A percentile compares a stretch with the other conserved stretches of the same genome.
Conservation (phyloP, 1,139 yeast species). For the Candida tetrigidarum region DNA sequence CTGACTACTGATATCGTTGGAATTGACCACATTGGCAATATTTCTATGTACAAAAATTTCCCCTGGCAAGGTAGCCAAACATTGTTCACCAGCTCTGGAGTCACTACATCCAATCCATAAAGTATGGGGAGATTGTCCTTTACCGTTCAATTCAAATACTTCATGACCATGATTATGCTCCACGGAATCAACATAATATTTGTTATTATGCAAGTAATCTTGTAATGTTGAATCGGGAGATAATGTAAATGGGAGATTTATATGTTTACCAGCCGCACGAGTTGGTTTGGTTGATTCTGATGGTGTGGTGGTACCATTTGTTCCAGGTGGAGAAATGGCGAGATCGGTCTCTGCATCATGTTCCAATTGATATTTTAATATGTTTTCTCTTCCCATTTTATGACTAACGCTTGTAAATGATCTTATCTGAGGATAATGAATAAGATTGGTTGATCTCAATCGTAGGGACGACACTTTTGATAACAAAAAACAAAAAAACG, state of each 20-base stretch:
- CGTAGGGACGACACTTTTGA: slow-evolving; percentile 1
- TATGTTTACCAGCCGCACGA: slow-evolving; percentile 18
- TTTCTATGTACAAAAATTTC: slow-evolving; percentile 94
- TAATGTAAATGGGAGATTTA: slow-evolving; percentile 57
- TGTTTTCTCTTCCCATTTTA: slow-evolving; percentile 51
- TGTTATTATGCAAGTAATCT: slow-evolving; percentile 72
- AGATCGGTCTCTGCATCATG: slow-evolving; percentile 46
- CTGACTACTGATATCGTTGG: slow-evolving; percentile 75
- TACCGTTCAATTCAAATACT: slow-evolving; percentile 70
- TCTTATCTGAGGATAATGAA: not conserved
- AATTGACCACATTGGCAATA: slow-evolving; percentile 80
- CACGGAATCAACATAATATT: slow-evolving; percentile 64
- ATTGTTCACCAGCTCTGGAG: slow-evolving; percentile 84
- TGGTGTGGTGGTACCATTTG: slow-evolving; percentile 9
- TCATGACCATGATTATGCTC: slow-evolving; percentile 60
- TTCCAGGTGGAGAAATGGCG: slow-evolving; percentile 16
- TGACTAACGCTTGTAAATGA: slow-evolving; percentile 5
- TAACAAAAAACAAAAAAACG: not conserved
- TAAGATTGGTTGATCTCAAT: not conserved
- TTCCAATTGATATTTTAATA: slow-evolving; percentile 45
- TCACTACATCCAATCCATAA: slow-evolving; percentile 97
- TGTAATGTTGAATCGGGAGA: slow-evolving; percentile 59
- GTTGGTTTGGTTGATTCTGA: slow-evolving; percentile 9
- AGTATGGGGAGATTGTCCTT: slow-evolving; percentile 93
- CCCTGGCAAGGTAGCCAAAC: slow-evolving; percentile 86